phyloP scores from a whole-genome alignment of 768 basidiomycete genomes.

The Tulasnella sp. region DNA sequence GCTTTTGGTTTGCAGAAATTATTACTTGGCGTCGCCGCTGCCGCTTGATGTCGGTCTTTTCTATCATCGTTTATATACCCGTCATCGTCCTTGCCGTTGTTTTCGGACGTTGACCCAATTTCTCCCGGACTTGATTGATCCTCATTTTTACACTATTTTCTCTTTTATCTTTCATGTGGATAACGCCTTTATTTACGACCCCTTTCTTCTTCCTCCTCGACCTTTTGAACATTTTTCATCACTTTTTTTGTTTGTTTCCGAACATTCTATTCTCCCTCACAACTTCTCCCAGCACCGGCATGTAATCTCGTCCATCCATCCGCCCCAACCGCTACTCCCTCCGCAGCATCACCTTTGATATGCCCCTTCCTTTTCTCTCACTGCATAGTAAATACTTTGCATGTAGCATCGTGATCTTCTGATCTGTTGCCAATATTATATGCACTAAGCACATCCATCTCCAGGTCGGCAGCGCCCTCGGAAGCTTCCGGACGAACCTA shows the following conservation, averaged over 20 bases:
- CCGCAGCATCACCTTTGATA: background rate
- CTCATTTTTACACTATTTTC: conserved; percentile 2
- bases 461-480: background rate
- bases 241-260: background rate
- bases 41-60: conserved; percentile 27
- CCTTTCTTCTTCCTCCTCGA: background rate
- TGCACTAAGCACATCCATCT: background rate
- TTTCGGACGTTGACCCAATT: conserved; percentile 19
- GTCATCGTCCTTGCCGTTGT: conserved; percentile 28
- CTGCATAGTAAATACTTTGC: background rate
- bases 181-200: conserved; percentile 15
- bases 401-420: background rate
- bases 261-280: background rate
- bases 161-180: conserved; percentile 9
- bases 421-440: conserved; percentile 5
- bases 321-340: background rate
- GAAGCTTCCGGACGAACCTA: too few relatives aligned
- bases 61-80: conserved; percentile 28
- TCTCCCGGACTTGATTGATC: background rate
- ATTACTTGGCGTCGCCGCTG: conserved; percentile 28
- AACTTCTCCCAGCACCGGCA: background rate
- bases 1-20: background rate
- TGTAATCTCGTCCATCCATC: background rate
- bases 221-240: background rate
- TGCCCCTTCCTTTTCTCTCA: background rate